A percentile compares a stretch with the other conserved stretches of the same genome.
Evolutionary conservation across 805 yeast genomes (phyloP).

Genomic region (Starmerella apis): DNA sequence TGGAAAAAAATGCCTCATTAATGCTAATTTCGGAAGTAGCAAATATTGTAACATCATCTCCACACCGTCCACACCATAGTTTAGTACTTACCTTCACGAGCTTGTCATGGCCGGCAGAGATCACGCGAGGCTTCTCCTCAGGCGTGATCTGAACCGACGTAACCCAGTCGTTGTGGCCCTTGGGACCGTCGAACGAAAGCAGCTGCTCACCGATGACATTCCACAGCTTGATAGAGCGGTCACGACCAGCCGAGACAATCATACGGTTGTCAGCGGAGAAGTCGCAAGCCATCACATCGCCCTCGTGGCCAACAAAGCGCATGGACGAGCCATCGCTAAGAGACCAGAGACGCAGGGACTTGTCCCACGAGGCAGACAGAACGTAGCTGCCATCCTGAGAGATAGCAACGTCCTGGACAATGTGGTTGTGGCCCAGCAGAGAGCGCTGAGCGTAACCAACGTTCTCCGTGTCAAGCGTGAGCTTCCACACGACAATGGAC

Average conservation of each 20-base stretch:
- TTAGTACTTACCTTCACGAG: constrained; percentile 85
- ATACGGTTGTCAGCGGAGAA: constrained; percentile 94
- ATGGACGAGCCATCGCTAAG: constrained; percentile 84
- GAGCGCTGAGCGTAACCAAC: constrained; percentile 98
- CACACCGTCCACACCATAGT: constrained; percentile 27
- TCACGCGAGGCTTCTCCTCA: constrained; percentile 43
- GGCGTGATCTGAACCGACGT: constrained; percentile 97
- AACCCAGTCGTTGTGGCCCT: constrained; percentile 98
- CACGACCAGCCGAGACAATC: constrained; percentile 98
- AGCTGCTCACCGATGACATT: constrained; percentile 96
- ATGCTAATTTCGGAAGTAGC: constrained; percentile 83
- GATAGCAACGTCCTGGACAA: constrained; percentile 94
- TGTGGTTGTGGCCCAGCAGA: constrained; percentile 97
- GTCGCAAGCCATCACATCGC: constrained; percentile 95
- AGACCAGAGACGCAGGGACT: constrained; percentile 98
- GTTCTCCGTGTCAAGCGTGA: constrained; percentile 89
- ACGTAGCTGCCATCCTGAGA: constrained; percentile 97
- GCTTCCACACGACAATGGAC: constrained; percentile 95
- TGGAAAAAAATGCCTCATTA: constrained; percentile 91
- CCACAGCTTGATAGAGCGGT: constrained; percentile 98
- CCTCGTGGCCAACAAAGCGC: constrained; percentile 96
- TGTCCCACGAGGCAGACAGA: constrained; percentile 98
- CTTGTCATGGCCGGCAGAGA: constrained; percentile 99
- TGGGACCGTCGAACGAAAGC: constrained; percentile 56
- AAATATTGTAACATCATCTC: constrained; percentile 71